phyloP scores from a whole-genome alignment of 2,329 filamentous ascomycete genomes.

The Podosphaera fusca region DNA sequence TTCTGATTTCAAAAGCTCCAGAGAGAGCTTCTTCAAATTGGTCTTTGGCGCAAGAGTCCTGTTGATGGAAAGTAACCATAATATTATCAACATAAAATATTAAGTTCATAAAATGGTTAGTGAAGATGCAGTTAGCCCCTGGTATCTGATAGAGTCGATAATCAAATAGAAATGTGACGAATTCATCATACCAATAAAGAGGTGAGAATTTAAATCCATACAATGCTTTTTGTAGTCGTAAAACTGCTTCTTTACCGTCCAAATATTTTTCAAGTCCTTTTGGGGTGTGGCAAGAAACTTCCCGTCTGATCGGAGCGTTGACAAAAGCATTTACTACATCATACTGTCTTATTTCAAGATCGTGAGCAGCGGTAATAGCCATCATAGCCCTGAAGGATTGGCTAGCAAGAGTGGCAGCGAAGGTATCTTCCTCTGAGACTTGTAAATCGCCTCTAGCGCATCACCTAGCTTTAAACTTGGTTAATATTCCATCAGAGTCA shows the following conservation, averaged over 20 bases:
- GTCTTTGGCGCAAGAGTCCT: too few species aligned
- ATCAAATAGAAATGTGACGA: neutral
- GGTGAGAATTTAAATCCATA: neutral
- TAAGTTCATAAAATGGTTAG: too few species aligned
- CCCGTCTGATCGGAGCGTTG: neutral
- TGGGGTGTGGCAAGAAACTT: neutral
- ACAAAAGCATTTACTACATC: neutral
- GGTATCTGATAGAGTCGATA: neutral
- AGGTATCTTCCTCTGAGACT: conserved; percentile 1
- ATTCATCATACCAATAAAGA: neutral
- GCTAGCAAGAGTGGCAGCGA: neutral
- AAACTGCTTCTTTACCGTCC: neutral
- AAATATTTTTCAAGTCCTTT: neutral
- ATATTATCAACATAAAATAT: neutral
- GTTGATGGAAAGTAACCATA: too few species aligned
- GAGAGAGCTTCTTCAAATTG: neutral
- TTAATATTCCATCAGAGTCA: neutral
- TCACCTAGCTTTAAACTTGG: conserved; percentile 7
- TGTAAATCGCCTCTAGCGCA: conserved; percentile 9
- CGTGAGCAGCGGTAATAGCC: neutral
- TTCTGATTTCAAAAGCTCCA: neutral
- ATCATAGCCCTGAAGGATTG: neutral
- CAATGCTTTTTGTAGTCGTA: neutral
- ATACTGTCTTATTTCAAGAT: neutral
- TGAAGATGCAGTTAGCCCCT: neutral